A percentile compares a stretch with the other conserved stretches of the same genome.
phyloP scores from a whole-genome alignment of 495 filamentous ascomycete genomes.

The Geopyxis carbonaria region DNA sequence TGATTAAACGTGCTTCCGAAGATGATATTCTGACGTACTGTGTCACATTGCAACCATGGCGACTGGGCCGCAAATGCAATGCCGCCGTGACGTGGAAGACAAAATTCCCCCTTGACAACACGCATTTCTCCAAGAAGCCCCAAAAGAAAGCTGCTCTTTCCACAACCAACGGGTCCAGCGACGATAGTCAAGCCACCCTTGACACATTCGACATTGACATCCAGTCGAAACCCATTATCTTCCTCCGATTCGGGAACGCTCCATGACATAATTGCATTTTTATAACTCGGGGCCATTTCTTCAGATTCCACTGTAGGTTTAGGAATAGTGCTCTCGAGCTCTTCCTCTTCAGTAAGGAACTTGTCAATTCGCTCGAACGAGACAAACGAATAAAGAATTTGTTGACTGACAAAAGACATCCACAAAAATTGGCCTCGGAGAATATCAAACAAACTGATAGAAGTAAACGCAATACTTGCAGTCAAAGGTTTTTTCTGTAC shows the following conservation, averaged over 20 bases:
- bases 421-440: conserved; percentile 18
- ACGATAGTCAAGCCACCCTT: conserved; percentile 37
- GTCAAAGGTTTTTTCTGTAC: conserved; percentile 19
- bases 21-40: conserved; percentile 40
- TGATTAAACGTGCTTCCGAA: conserved; percentile 35
- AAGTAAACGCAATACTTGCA: conserved; percentile 23
- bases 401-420: conserved; percentile 16
- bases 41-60: conserved; percentile 40
- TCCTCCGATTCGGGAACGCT: conserved; percentile 16
- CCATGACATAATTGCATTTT: conserved; percentile 19
- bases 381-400: conserved; percentile 18
- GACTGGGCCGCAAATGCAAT: conserved; percentile 37
- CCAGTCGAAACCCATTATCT: conserved; percentile 30
- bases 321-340: conserved; percentile 7
- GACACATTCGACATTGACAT: conserved; percentile 34
- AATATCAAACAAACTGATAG: conserved; percentile 24
- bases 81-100: conserved; percentile 37
- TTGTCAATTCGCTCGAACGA: conserved; percentile 22
- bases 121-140: conserved; percentile 46
- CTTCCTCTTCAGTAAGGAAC: conserved; percentile 22
- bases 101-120: conserved; percentile 31
- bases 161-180: conserved; percentile 39
- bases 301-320: not conserved
- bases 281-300: conserved; percentile 9
- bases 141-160: conserved; percentile 46